These are phyloP conservation scores for Alternaria triticimaculans DNA, from an alignment of 2,329 filamentous ascomycete genomes.

Conservation along the genomic window DNA sequence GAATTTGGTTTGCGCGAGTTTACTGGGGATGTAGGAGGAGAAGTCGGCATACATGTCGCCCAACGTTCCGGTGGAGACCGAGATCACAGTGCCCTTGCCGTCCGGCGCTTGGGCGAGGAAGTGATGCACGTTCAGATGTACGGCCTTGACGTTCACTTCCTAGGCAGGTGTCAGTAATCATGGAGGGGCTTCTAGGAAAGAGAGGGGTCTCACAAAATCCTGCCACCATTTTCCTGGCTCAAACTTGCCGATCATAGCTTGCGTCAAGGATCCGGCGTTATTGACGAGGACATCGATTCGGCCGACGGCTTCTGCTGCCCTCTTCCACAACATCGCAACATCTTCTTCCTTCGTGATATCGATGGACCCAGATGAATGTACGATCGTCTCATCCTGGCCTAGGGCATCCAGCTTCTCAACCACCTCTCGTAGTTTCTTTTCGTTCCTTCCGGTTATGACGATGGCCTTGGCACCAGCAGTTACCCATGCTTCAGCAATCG, in stretches of 20 bases:
- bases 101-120: background rate
- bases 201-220: background rate
- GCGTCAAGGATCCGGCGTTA: background rate
- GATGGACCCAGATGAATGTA: background rate
- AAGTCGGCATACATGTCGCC: background rate
- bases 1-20: background rate
- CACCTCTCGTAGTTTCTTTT: background rate
- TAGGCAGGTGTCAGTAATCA: background rate
- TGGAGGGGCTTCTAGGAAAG: background rate
- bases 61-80: background rate
- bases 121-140: background rate
- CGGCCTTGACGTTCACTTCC: background rate
- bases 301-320: background rate
- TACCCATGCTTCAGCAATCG: background rate
- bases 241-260: background rate
- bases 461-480: background rate
- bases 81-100: background rate
- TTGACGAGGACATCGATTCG: background rate
- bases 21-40: background rate
- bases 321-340: background rate
- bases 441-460: background rate
- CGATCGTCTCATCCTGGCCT: background rate
- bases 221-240: background rate
- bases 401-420: background rate
- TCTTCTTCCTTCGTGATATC: background rate